Evolutionary conservation across 345 rosid genomes (phyloP), one percentile per base, ranked within the genome.

Genomic region (Conringia planisiliqua): DNA sequence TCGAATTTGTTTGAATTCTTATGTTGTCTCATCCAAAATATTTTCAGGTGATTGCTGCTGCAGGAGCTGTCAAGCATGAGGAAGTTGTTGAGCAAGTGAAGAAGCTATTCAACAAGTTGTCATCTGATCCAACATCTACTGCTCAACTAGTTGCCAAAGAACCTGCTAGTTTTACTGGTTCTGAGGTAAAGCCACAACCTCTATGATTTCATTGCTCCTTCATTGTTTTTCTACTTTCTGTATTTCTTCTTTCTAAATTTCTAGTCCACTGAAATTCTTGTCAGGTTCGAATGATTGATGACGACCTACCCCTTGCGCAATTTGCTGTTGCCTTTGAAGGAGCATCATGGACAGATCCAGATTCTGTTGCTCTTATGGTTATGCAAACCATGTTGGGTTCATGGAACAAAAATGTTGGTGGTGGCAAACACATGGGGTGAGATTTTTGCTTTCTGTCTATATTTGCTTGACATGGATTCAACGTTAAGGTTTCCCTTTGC

Each of bases 371-470:
- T 33, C 82, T 96, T 52, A 92, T 96, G 99, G 97, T 96, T 68
- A 89, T 96, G 93, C 99, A 96, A 72, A 86, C 95, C n/a, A 89
- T 96, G 97, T 78, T 96, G 79, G 99, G 99, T 72, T 92, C 99
- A 22, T 92, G 97, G 96, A 92, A 83, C 81, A 92, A 90, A 78
- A 84, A 47, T 75, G 84, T 88, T 30, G 91, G 90, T 48, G 97
- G 97, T 47, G 99, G 99, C 79, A 96, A 92, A 79, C 99, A 96
- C 85, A 88, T 89, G 97, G 99, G 99, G 99, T 95, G 75, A 85
- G 89, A 71, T 71, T 74, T 74, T 69, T 59, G 0, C 51, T 33
- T 60, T 60, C 39, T 70, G 20, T 9, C 42, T 62, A 3, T 6
- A 61, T 16, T 32, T 26, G n/a, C 20, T n/a, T 9, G 39, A 20